Base-by-base conservation (phyloP, 306 rosid genomes). In the Comarum palustre region DNA sequence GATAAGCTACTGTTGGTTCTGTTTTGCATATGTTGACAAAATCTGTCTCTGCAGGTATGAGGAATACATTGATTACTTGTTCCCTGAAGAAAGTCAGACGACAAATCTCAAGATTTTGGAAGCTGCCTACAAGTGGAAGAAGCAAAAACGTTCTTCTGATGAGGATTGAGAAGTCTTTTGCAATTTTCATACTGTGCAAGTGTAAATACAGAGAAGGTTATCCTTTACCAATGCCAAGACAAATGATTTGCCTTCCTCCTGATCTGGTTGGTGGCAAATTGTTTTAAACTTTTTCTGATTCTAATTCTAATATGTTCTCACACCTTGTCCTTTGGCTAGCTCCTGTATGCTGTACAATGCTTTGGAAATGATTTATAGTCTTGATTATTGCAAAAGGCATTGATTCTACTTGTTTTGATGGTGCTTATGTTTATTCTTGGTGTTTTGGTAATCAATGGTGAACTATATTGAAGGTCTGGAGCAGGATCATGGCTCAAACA, bases 61-160 rank as follows among this genome's bases (percentile, higher is more conserved):
- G 82, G 96, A 91, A 67, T 88, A 82, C 84, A 83, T 88, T 5
- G 93, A 90, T 73, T 94, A 90, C 78, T 31, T 90, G 45, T 94
- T 94, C 82, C 97, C 97, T 0, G 96, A 94, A 41, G 97, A 91
- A 80, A 80, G 93, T 2, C 96, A 90, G 78, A 88, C 96, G 6
- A 88, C 97, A 14, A 91, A 88, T 86, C 91, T 91, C 65, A 91
- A 89, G 87, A 90, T 91, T 58, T 78, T 94, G 82, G 97, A 94
- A 82, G 99, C 99, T n/a, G 99, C 99, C 7, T 90, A 91, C 77
- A 86, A 78, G 72, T 91, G 99, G 96, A 94, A 94, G 89, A 91
- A 78, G 85, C 99, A 88, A 70, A 94, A 86, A 55, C 64, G 82
- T 55, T 76, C 92, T 60, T 67, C 89, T 0, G 81, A 65, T 17